These are phyloP conservation scores for Candida hispaniensis DNA, from an alignment of 805 yeast genomes.

Conservation along the genomic window DNA sequence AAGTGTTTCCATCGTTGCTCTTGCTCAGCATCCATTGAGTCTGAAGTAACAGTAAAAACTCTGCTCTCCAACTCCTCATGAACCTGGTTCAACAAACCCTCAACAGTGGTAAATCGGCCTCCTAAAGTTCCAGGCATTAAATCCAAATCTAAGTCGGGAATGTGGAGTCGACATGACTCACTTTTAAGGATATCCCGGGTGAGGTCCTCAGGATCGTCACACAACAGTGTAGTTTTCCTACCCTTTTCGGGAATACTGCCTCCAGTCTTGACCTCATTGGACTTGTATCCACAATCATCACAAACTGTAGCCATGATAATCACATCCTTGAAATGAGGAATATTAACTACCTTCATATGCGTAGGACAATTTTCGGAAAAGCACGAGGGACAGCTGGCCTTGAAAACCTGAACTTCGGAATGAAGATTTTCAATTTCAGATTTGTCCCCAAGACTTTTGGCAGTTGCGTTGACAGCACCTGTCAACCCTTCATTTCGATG, in stretches of 20 bases:
- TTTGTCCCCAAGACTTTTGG: conserved; percentile 41
- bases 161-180: conserved; percentile 75
- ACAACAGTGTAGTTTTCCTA: conserved; percentile 53
- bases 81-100: conserved; percentile 84
- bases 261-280: conserved; percentile 97
- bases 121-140: conserved; percentile 94
- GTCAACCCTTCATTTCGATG: conserved; percentile 28
- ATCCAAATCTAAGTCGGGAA: conserved; percentile 86
- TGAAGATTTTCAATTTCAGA: conserved; percentile 75
- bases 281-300: conserved; percentile 86
- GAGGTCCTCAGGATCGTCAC: conserved; percentile 85
- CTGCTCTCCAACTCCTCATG: conserved; percentile 77
- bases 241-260: conserved; percentile 91
- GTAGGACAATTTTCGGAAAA: conserved; percentile 63
- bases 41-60: conserved; percentile 78
- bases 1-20: conserved; percentile 75
- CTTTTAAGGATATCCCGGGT: conserved; percentile 90
- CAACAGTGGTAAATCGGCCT: conserved; percentile 94
- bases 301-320: conserved; percentile 93
- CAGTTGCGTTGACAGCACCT: conserved; percentile 20
- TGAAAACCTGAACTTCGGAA: conserved; percentile 88
- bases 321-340: conserved; percentile 97
- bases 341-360: conserved; percentile 91
- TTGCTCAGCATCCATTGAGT: conserved; percentile 75
- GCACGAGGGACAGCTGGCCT: conserved; percentile 89